These are phyloP conservation scores for Ambrosiella xylebori DNA, from an alignment of 2,329 filamentous ascomycete genomes.

Conservation along the genomic window DNA sequence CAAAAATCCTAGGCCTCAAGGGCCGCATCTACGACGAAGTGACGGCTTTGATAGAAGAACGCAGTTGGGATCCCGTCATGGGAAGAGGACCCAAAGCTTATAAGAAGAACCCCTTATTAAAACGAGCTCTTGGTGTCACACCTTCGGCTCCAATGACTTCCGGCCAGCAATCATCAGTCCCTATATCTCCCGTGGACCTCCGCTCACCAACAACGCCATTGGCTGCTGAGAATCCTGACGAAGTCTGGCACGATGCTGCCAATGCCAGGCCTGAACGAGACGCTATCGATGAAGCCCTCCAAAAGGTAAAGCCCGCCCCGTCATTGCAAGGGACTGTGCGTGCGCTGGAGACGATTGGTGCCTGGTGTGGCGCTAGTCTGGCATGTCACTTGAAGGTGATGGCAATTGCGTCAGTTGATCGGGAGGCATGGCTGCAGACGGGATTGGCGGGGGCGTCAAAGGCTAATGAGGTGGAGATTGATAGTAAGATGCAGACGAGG, in stretches of 20 bases:
- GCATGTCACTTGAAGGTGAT: slow-evolving; percentile 50
- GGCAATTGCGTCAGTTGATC: slow-evolving; percentile 51
- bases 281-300: slow-evolving; percentile 40
- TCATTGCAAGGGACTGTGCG: slow-evolving; percentile 41
- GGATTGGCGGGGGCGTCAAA: slow-evolving; percentile 45
- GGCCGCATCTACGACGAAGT: slow-evolving; percentile 62
- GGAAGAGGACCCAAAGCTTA: slow-evolving; percentile 48
- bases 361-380: slow-evolving; percentile 60
- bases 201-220: slow-evolving; percentile 15
- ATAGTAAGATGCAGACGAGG: slow-evolving; percentile 31
- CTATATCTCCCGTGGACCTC: neutral
- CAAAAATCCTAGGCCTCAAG: slow-evolving; percentile 63
- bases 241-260: slow-evolving; percentile 25
- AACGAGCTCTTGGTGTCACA: slow-evolving; percentile 16
- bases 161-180: neutral
- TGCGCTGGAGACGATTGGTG: slow-evolving; percentile 50
- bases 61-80: slow-evolving; percentile 62
- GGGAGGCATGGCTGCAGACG: slow-evolving; percentile 53
- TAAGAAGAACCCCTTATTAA: slow-evolving; percentile 27
- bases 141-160: slow-evolving; percentile 2
- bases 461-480: slow-evolving; percentile 37
- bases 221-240: slow-evolving; percentile 18
- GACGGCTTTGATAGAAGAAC: slow-evolving; percentile 41
- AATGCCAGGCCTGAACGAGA: slow-evolving; percentile 33
- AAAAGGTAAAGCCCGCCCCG: slow-evolving; percentile 21